Conservation (phyloP, 257 asterid species). For the Paraleonurus japonicus region DNA sequence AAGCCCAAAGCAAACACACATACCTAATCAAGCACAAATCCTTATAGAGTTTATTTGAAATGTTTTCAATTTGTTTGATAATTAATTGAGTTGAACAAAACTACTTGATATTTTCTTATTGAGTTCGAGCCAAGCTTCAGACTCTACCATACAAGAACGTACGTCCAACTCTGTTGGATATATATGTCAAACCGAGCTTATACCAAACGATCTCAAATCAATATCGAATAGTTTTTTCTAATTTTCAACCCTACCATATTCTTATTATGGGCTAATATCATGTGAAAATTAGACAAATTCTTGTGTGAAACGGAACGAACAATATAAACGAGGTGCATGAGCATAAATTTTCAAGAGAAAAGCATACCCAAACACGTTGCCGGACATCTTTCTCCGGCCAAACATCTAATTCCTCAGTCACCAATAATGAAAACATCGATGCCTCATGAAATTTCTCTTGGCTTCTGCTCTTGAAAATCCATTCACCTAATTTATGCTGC, state of each 20-base stretch:
- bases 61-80: not conserved
- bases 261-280: not conserved
- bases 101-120: not conserved
- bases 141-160: not conserved
- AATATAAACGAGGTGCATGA: not conserved
- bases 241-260: too few relatives aligned
- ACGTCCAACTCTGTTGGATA: not conserved
- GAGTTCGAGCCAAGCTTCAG: not conserved
- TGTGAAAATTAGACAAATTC: not conserved
- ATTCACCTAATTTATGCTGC: slow-evolving; percentile 70
- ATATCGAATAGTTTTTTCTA: too few relatives aligned
- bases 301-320: too few relatives aligned
- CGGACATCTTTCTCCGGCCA: slow-evolving; percentile 90
- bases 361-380: slow-evolving; percentile 68
- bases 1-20: not conserved
- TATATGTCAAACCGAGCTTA: not conserved
- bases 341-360: not conserved
- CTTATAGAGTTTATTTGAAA: not conserved
- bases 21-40: not conserved
- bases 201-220: not conserved
- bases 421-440: slow-evolving; percentile 65
- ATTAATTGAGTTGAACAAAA: not conserved
- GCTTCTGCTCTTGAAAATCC: slow-evolving; percentile 87
- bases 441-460: slow-evolving; percentile 76
- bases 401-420: slow-evolving; percentile 67